Conservation (phyloP, 139 green algal genomes). For the Chlorella ohadii region DNA sequence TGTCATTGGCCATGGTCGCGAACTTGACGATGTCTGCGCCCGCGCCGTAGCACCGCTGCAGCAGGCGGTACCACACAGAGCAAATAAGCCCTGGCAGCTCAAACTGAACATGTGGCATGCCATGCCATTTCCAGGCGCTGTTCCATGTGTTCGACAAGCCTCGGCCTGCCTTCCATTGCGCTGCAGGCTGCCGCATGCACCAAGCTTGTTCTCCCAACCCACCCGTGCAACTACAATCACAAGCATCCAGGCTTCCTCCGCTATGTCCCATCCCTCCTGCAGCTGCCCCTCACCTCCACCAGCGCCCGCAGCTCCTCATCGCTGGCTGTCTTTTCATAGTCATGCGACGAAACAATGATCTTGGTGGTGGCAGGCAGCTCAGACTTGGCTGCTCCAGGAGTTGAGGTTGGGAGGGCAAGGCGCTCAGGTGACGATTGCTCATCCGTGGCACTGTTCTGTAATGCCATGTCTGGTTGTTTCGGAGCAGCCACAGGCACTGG, state of each 20-base stretch:
- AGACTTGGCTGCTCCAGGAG: conserved; percentile 41
- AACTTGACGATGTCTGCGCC: conserved; percentile 95
- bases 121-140: no score
- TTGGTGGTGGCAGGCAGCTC: conserved; percentile 66
- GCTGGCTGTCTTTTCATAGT: conserved; percentile 86
- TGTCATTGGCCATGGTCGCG: conserved; percentile 88
- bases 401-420: neutral
- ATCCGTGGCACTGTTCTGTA: no score
- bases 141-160: no score
- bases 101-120: no score
- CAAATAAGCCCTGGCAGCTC: no score
- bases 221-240: no score
- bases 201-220: no score
- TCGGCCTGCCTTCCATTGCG: no score
- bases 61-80: no score
- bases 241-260: neutral
- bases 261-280: neutral
- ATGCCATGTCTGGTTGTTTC: neutral
- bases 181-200: no score
- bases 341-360: conserved; percentile 95
- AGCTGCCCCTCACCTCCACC: conserved; percentile 56
- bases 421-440: no score
- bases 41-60: conserved; percentile 15
- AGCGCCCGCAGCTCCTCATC: conserved; percentile 69
- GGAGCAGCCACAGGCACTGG: no score